Evolutionary conservation across 1,139 yeast genomes (phyloP), one percentile per base, ranked within the genome.

Genomic region (Candida pseudoviswanathii): DNA sequence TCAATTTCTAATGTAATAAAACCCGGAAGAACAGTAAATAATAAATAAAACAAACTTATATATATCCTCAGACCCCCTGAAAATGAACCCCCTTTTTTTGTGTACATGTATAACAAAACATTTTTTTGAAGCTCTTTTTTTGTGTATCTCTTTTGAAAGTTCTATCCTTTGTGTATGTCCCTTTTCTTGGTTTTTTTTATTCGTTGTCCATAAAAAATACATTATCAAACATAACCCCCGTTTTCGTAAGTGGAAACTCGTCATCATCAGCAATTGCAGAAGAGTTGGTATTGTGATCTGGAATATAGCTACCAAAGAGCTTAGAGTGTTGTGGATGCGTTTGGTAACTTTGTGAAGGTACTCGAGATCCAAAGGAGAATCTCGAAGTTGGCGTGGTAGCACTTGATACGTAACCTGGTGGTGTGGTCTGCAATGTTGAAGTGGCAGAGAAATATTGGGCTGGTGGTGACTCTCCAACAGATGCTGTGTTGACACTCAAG

Each of bases 211-310:
- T 73, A 36, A 67, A 54, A 54, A 69, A 69, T n/a, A 69, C 71
- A 50, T 43, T 36, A 43, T 62, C 86, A 58, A 74, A 79, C 21
- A 77, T 62, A 21, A 58, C 66, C 30, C 59, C 41, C 10, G n/a
- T 58, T 64, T 25, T 60, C 3, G 38, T 8, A 8, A 39, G 29
- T 11, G 41, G 26, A 39, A 43, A 38, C 4, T 72, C 75, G 37
- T 72, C 81, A 48, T 75, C 82, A 40, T 66, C 70, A 8, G 58
- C 60, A 8, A 75, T 65, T 0, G 80, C 81, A 41, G 73, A 72
- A 8, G 75, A 64, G 0, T 79, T 80, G 42, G 71, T 70, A 31
- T 67, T n/a, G 37, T 16, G 77, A 42, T 66, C 51, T 2, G 50
- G 47, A 51, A 56, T 33, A 54, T 55, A 47, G n/a, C 10, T 41